Base-by-base conservation (phyloP, 2,329 filamentous ascomycete species). In the Colletotrichum falcatum region DNA sequence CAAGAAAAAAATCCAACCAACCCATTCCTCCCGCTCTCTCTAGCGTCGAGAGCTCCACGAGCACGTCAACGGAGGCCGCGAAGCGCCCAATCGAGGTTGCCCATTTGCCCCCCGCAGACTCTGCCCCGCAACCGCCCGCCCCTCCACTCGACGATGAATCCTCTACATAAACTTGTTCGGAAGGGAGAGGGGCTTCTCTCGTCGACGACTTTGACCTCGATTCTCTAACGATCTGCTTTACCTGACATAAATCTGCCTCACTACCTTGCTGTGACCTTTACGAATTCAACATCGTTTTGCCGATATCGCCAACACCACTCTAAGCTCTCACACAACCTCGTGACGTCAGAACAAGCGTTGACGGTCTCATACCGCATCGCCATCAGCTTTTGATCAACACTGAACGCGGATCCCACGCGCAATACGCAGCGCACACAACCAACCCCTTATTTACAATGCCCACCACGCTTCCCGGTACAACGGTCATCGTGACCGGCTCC, bases 401-500 rank as follows among this genome's bases (percentile, higher is more conserved):
- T 18, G 14, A 18, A 39, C 14, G 14, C 37, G 37, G 14, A 39
- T 6, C 14, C 18, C 51, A 58, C n/a, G n/a, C n/a, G n/a, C n/a
- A n/a, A n/a, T n/a, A n/a, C n/a, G n/a, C n/a, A n/a, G n/a, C n/a
- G n/a, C n/a, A n/a, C 58, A 18, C 39, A 42, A 42, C 39, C 26
- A 33, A 28, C 33, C 11, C 23, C 53, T n/a, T 11, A 9, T 39
- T 28, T 37, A 44, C 23, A 28, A 62, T 53, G 46, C 55, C 65
- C 58, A 60, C 64, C 58, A 62, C 64, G 26, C 69, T 69, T n/a
- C 67, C 65, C 39, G 65, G 69, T 60, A 81, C 77, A 28, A 77
- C 76, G 1, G 76, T 75, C 51, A 73, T 80, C 54, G 74, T 81
- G 35, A 81, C 79, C 23, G 79, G 79, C 51, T 77, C 74, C 12